Evolutionary conservation across 202 grass and related monocot species (phyloP).

Genomic region (Saccharum hybrid): DNA sequence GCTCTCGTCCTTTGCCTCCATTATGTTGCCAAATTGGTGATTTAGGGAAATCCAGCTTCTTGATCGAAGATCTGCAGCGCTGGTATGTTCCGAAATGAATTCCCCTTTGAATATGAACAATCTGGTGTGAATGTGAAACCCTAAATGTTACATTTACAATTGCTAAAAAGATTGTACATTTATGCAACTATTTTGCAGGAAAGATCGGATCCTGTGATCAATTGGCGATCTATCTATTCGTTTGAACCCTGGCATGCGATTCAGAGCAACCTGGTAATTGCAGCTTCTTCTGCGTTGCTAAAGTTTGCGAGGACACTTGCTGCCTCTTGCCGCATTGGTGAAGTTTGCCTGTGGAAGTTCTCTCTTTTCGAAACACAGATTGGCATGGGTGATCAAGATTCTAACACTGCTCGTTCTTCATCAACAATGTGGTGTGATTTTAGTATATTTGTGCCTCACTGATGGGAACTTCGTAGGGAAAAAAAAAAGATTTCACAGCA

Average conservation of each 20-base stretch:
- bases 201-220: slow-evolving; percentile 21
- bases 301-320: slow-evolving; percentile 19
- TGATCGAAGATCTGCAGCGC: slow-evolving; percentile 14
- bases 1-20: slow-evolving; percentile 6
- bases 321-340: slow-evolving; percentile 13
- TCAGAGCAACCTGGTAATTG: slow-evolving; percentile 25
- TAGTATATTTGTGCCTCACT: slow-evolving; percentile 40
- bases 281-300: slow-evolving; percentile 17
- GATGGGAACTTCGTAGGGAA: slow-evolving; percentile 19
- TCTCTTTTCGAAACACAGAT: slow-evolving; percentile 8
- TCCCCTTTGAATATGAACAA: slow-evolving; percentile 35
- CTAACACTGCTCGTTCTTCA: not conserved
- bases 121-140: slow-evolving; percentile 22
- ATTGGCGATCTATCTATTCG: slow-evolving; percentile 2
- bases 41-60: not conserved
- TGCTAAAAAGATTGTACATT: not conserved
- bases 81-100: slow-evolving; percentile 35
- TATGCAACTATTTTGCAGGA: slow-evolving; percentile 27
- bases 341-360: not conserved
- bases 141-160: slow-evolving; percentile 15
- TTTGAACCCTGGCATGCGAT: slow-evolving; percentile 7
- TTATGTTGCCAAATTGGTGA: slow-evolving; percentile 13
- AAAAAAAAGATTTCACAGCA: slow-evolving; percentile 31
- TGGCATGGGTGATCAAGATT: slow-evolving; percentile 39
- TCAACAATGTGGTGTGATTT: slow-evolving; percentile 36